Percentiles rank a stretch among this genome's conserved stretches.
Evolutionary conservation across 2,329 filamentous ascomycete species (phyloP).

Genomic region (Penicillium digitatum): DNA sequence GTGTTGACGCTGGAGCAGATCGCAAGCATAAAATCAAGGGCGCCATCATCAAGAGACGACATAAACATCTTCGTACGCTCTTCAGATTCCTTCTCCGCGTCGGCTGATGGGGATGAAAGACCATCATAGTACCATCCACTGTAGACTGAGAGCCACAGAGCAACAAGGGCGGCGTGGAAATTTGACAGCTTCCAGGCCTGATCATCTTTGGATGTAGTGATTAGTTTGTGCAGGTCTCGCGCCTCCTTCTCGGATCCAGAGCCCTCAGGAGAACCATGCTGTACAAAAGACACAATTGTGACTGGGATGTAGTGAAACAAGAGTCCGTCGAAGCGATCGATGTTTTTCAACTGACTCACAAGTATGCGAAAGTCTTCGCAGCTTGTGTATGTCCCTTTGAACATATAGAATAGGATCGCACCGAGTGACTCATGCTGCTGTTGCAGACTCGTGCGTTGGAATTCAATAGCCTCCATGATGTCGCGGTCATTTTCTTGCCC

Average conservation of each 20-base stretch:
- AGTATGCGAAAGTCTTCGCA: slow-evolving; percentile 70
- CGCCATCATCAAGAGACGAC: slow-evolving; percentile 77
- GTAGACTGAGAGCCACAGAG: slow-evolving; percentile 91
- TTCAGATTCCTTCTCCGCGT: slow-evolving; percentile 64
- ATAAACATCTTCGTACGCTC: slow-evolving; percentile 69
- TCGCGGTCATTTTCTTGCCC: slow-evolving; percentile 63
- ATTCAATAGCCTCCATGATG: slow-evolving; percentile 71
- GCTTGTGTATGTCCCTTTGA: slow-evolving; percentile 69
- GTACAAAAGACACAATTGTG: slow-evolving; percentile 69
- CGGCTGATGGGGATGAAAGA: slow-evolving; percentile 57
- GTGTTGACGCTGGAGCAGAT: slow-evolving; percentile 76
- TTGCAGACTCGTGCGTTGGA: slow-evolving; percentile 73
- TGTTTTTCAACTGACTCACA: slow-evolving; percentile 61
- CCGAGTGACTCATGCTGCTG: slow-evolving; percentile 87
- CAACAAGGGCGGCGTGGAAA: slow-evolving; percentile 71
- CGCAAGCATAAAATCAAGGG: slow-evolving; percentile 85
- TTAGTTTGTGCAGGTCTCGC: slow-evolving; percentile 63
- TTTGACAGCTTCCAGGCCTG: slow-evolving; percentile 68
- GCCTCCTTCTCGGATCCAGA: slow-evolving; percentile 64
- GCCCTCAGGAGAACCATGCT: slow-evolving; percentile 74
- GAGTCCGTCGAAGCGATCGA: slow-evolving; percentile 72
- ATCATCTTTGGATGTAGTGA: slow-evolving; percentile 64
- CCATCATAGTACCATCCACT: slow-evolving; percentile 82
- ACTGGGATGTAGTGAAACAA: slow-evolving; percentile 78
- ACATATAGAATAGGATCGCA: slow-evolving; percentile 71